phyloP scores from a whole-genome alignment of 2,329 filamentous ascomycete genomes.

The Fusarium sp. region DNA sequence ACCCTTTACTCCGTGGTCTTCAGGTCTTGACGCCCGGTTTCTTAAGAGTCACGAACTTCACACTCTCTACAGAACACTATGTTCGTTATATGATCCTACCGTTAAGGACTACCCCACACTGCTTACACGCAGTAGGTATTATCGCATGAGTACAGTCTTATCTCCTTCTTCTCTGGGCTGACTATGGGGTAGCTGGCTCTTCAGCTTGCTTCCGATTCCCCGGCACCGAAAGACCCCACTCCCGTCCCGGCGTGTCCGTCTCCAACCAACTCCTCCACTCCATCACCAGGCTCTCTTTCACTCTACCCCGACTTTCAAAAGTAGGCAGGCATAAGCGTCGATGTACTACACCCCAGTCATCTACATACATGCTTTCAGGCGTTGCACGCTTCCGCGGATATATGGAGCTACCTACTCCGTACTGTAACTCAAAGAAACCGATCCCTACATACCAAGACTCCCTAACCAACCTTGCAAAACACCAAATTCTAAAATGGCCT shows the following conservation, averaged over 20 bases:
- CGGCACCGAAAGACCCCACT: constrained; percentile 8
- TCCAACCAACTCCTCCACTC: not conserved
- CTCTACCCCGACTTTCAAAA: not conserved
- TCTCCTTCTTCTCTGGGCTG: not conserved
- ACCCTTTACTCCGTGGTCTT: no score
- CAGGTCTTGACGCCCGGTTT: not conserved
- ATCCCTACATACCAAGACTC: constrained; percentile 26
- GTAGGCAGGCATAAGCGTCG: not conserved
- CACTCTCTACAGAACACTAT: not conserved
- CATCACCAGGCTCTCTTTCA: not conserved
- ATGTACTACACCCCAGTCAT: not conserved
- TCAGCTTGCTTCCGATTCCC: constrained; percentile 1
- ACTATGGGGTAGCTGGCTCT: not conserved
- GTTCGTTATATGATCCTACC: not conserved
- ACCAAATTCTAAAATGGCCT: not conserved
- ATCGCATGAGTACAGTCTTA: not conserved
- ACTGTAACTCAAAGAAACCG: constrained; percentile 20
- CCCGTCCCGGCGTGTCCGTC: constrained; percentile 7
- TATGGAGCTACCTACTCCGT: no score
- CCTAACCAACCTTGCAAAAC: constrained; percentile 12
- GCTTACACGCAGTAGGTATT: not conserved
- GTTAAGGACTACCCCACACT: not conserved
- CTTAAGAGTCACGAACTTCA: not conserved
- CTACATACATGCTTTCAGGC: not conserved
- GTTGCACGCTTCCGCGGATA: not conserved